Conservation (phyloP, 805 yeast genomes). For the Kodamaea nitidulidarum region DNA sequence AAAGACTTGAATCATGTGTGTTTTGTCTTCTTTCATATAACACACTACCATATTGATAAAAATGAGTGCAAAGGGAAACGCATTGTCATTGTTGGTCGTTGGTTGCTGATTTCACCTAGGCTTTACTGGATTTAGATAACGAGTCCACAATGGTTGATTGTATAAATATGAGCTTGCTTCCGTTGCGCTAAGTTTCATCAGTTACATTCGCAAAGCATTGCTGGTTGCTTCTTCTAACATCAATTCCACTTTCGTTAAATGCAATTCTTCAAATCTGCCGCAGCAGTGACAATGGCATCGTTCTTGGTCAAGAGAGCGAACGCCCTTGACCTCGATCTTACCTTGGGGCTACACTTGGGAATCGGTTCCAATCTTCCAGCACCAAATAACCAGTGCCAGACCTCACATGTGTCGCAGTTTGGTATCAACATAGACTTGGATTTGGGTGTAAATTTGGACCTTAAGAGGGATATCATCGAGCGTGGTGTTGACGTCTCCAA, state of each 20-base stretch:
- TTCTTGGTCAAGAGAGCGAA: conserved; percentile 8
- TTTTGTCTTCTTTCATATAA: too few relatives aligned
- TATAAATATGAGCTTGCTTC: neutral
- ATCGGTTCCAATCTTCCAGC: conserved; percentile 8
- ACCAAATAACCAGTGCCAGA: conserved; percentile 6
- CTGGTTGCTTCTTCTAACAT: neutral
- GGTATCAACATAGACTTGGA: conserved; percentile 13
- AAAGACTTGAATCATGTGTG: too few relatives aligned
- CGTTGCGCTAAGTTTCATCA: neutral
- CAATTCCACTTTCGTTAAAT: conserved; percentile 7
- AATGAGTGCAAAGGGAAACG: too few relatives aligned
- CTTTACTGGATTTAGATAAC: too few relatives aligned
- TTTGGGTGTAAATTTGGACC: conserved; percentile 9
- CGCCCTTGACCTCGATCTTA: conserved; percentile 13
- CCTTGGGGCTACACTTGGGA: conserved; percentile 7
- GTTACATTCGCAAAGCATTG: neutral
- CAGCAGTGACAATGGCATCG: conserved; percentile 12
- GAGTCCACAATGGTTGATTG: too few relatives aligned
- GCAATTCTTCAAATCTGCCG: conserved; percentile 14
- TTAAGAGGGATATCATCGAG: conserved; percentile 9
- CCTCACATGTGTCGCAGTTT: conserved; percentile 9
- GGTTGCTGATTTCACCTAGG: too few relatives aligned
- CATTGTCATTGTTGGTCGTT: too few relatives aligned
- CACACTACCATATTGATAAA: too few relatives aligned
- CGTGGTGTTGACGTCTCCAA: conserved; percentile 4